Conservation (phyloP, 352 stramenopile species). For the Globisporangium cylindrosporum region DNA sequence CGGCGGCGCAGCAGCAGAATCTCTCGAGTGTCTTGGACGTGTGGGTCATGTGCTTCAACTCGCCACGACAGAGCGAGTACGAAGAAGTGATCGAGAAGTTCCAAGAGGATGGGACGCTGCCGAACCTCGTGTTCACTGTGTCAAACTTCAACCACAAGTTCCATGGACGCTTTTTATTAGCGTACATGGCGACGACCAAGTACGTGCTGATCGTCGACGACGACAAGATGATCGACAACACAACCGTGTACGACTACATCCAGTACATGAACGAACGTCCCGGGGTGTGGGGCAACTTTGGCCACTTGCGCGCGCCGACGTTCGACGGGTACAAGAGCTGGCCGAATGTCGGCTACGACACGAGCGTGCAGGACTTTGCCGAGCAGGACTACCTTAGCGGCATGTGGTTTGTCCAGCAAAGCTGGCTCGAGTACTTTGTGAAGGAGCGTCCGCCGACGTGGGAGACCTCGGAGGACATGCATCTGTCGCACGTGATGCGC, state of each 20-base stretch:
- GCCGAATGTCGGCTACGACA: conserved; percentile 32
- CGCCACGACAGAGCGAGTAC: conserved; percentile 40
- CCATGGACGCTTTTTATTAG: conserved; percentile 45
- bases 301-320: conserved; percentile 35
- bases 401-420: conserved; percentile 66
- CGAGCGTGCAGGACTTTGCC: conserved; percentile 27
- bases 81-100: conserved; percentile 32
- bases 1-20: conserved; percentile 32
- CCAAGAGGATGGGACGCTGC: conserved; percentile 21
- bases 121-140: conserved; percentile 33
- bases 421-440: conserved; percentile 63
- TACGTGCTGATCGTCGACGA: conserved; percentile 52
- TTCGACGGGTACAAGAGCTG: conserved; percentile 56
- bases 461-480: conserved; percentile 60
- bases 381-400: conserved; percentile 63
- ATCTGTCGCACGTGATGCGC: conserved; percentile 56
- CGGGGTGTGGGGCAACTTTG: conserved; percentile 52
- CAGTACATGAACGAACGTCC: conserved; percentile 37
- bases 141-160: conserved; percentile 59
- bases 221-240: conserved; percentile 42
- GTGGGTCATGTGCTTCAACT: conserved; percentile 71
- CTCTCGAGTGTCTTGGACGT: conserved; percentile 34
- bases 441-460: conserved; percentile 51
- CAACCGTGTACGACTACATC: conserved; percentile 42
- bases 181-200: conserved; percentile 55